Conservation (phyloP, 805 yeast species). For the Wickerhamiella sergipiensis region DNA sequence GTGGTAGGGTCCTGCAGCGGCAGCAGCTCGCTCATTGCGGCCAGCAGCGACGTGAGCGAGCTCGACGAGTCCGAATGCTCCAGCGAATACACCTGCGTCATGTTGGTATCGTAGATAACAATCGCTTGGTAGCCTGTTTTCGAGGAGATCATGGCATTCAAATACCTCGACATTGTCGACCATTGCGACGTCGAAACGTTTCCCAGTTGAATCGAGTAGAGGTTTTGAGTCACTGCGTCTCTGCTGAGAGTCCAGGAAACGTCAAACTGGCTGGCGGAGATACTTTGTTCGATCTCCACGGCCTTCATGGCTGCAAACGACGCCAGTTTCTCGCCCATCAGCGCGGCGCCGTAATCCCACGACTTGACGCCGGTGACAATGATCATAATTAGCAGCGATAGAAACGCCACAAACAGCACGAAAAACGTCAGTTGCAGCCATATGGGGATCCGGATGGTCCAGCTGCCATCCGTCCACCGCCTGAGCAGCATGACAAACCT, state of each 20-base stretch:
- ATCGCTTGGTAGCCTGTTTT: constrained; percentile 7
- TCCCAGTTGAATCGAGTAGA: constrained; percentile 5
- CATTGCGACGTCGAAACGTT: constrained; percentile 8
- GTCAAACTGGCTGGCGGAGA: constrained; percentile 1
- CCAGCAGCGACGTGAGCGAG: constrained; percentile 4
- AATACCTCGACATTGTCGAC: constrained; percentile 1
- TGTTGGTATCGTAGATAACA: constrained; percentile 6
- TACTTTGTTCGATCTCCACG: constrained; percentile 7
- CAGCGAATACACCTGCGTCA: constrained; percentile 4
- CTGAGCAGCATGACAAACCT: background rate
- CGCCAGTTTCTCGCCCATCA: constrained; percentile 11
- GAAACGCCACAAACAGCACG: constrained; percentile 8
- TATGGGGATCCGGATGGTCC: constrained; percentile 9
- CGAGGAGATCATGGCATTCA: constrained; percentile 7
- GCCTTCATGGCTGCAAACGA: constrained; percentile 13
- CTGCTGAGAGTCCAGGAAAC: background rate
- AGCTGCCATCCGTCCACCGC: constrained; percentile 1
- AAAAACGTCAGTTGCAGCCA: constrained; percentile 15
- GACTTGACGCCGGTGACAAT: constrained; percentile 9
- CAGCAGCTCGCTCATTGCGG: constrained; percentile 5
- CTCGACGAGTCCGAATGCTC: constrained; percentile 2
- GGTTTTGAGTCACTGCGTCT: constrained; percentile 5
- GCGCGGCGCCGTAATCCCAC: constrained; percentile 7
- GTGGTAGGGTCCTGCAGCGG: constrained; percentile 3
- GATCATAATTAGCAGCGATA: constrained; percentile 10